Evolutionary conservation across 257 asterid species (phyloP).

Genomic region (Petrea volubilis): DNA sequence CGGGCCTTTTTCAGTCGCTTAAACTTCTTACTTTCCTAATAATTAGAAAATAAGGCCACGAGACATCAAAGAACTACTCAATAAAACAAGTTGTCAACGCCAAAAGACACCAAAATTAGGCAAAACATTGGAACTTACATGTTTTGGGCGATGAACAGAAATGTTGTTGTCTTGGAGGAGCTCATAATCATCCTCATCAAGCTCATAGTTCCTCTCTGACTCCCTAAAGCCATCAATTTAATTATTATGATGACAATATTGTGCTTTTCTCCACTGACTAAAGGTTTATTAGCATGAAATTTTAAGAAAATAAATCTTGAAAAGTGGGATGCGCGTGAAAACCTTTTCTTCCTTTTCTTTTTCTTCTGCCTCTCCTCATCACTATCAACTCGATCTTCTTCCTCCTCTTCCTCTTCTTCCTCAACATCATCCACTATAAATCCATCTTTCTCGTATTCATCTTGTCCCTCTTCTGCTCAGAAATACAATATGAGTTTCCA

Average conservation of each 20-base stretch:
- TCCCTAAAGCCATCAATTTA: slow-evolving; percentile 44
- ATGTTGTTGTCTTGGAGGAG: slow-evolving; percentile 94
- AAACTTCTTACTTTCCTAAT: slow-evolving; percentile 76
- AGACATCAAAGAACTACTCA: not conserved
- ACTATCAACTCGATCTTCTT: slow-evolving; percentile 70
- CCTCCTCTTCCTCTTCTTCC: slow-evolving; percentile 77
- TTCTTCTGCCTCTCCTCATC: slow-evolving; percentile 83
- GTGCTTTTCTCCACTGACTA: not conserved
- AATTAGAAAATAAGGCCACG: slow-evolving; percentile 10
- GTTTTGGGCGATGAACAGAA: slow-evolving; percentile 82
- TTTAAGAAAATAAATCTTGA: not conserved
- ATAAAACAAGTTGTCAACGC: not conserved
- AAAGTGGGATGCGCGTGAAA: not conserved
- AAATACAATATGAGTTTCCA: slow-evolving; percentile 13
- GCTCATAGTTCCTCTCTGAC: slow-evolving; percentile 61
- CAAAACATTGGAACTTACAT: slow-evolving; percentile 14
- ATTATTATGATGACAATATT: not conserved
- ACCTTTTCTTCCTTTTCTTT: slow-evolving; percentile 90
- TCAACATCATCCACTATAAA: slow-evolving; percentile 86
- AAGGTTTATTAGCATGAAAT: not conserved
- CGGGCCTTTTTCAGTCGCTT: slow-evolving; percentile 88
- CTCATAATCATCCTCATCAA: slow-evolving; percentile 93
- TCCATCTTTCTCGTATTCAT: slow-evolving; percentile 93
- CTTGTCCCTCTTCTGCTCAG: slow-evolving; percentile 77
- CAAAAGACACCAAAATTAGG: slow-evolving; percentile 1